Base-by-base conservation (phyloP, 129 eudicot genomes). In the Flaveria linearis region DNA sequence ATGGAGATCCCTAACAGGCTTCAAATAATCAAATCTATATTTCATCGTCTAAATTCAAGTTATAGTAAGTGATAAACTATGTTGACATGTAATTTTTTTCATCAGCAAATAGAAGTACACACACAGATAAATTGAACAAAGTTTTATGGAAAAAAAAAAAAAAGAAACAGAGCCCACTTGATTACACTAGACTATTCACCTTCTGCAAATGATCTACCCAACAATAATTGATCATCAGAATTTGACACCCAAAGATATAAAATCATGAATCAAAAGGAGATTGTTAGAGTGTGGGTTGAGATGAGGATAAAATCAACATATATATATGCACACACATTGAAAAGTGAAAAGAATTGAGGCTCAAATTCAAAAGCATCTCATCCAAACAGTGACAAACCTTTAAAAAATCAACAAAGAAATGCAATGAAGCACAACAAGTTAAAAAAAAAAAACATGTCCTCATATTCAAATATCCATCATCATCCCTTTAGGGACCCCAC, bases 381-480 rank as follows among this genome's bases (percentile, higher is more conserved):
- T 78, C 80, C 78, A 68, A 74, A 82, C 68, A 78, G 77, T 79
- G 55, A 14, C 28, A 81, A 65, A 84, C 30, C 74, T 74, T 65
- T 22, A 53, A 52, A 78, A 78, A 80, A 61, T 69, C 81, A 63
- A 50, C 77, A 85, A 63, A 66, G 68, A 49, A 33, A 80, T 66
- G 75, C 74, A 85, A 78, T 68, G 75, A 84, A 81, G 52, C 76
- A 62, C 62, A 82, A 75, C 50, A 68, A 83, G 85, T 46, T 46
- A 64, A 62, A 68, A 23, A 36, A 25, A 25, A 25, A 79, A 47
- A 46, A 74, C 42, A 43, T 26, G 60, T 69, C 72, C 80, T 77
- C 80, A 75, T 77, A 72, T 77, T 75, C 72, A 82, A 78, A 81
- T 76, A 79, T 73, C 79, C 86, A 81, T 88, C 86, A 87, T 82